phyloP scores from a whole-genome alignment of 164 flowering plant genomes.

The Echeveria elegans region DNA sequence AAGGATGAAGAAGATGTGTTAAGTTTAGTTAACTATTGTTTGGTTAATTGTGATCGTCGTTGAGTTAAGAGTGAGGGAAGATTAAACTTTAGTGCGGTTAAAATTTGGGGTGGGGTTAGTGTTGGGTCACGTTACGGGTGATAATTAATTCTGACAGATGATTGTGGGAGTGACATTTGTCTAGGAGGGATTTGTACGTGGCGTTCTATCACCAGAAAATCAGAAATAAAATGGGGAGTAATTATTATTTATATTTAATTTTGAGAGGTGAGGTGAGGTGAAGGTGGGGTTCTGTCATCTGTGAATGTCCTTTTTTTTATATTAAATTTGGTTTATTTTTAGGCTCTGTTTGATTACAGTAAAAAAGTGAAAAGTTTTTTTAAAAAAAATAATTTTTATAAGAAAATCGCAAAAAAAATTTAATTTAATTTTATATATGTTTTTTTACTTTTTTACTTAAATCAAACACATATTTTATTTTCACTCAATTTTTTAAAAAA shows the following conservation, averaged over 20 bases:
- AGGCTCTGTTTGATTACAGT: too few relatives aligned
- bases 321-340: too few relatives aligned
- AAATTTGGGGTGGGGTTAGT: constrained; percentile 14
- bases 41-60: constrained; percentile 14
- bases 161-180: not conserved
- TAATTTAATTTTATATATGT: too few relatives aligned
- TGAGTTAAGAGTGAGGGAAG: constrained; percentile 3
- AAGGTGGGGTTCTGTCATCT: not conserved
- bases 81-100: not conserved
- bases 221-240: too few relatives aligned
- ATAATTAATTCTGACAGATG: not conserved
- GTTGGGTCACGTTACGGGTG: constrained; percentile 7
- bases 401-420: too few relatives aligned
- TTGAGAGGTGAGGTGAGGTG: not conserved
- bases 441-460: too few relatives aligned
- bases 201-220: not conserved
- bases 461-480: too few relatives aligned
- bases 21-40: constrained; percentile 14
- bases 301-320: not conserved
- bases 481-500: too few relatives aligned
- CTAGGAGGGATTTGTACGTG: not conserved
- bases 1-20: not conserved
- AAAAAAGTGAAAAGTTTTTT: too few relatives aligned
- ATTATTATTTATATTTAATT: too few relatives aligned
- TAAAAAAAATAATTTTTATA: too few relatives aligned